phyloP scores from a whole-genome alignment of 2,329 filamentous ascomycete species.

The Coniosporium tulheliwenetii region DNA sequence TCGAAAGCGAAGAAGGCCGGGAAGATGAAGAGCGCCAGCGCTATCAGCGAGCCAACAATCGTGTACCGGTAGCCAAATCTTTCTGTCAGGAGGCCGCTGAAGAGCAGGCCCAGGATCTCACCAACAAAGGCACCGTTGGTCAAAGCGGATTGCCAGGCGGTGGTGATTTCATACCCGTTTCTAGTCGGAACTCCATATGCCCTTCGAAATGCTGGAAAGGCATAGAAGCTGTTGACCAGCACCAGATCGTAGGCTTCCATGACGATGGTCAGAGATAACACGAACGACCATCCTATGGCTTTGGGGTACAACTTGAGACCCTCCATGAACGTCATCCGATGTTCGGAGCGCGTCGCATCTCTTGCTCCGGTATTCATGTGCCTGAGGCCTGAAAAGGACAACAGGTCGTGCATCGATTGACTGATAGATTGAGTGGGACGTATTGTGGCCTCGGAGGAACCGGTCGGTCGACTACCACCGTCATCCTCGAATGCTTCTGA shows the following conservation, averaged over 20 bases:
- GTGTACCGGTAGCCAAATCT: slow-evolving; percentile 27
- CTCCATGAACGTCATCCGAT: slow-evolving; percentile 18
- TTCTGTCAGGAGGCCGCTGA: slow-evolving; percentile 51
- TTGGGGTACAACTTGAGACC: slow-evolving; percentile 15
- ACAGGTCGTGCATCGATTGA: no score
- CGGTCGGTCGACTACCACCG: background rate
- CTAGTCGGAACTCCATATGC: slow-evolving; percentile 24
- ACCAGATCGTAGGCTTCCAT: slow-evolving; percentile 26
- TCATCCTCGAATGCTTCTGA: no score
- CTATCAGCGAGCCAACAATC: slow-evolving; percentile 41
- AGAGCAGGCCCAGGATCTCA: slow-evolving; percentile 49
- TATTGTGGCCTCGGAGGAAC: no score
- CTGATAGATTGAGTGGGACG: no score
- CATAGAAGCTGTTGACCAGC: slow-evolving; percentile 19
- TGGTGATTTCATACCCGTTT: slow-evolving; percentile 30
- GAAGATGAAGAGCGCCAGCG: slow-evolving; percentile 39
- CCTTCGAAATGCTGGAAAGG: slow-evolving; percentile 13
- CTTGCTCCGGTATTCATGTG: background rate
- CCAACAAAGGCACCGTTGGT: slow-evolving; percentile 43
- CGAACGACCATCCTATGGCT: slow-evolving; percentile 20
- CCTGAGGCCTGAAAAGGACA: no score
- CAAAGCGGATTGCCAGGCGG: slow-evolving; percentile 42
- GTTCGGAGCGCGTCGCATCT: slow-evolving; percentile 14
- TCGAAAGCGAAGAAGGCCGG: slow-evolving; percentile 35
- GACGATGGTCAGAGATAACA: slow-evolving; percentile 20